Evolutionary conservation across 805 yeast genomes (phyloP).

Genomic region (Wickerhamomyces canadensis): DNA sequence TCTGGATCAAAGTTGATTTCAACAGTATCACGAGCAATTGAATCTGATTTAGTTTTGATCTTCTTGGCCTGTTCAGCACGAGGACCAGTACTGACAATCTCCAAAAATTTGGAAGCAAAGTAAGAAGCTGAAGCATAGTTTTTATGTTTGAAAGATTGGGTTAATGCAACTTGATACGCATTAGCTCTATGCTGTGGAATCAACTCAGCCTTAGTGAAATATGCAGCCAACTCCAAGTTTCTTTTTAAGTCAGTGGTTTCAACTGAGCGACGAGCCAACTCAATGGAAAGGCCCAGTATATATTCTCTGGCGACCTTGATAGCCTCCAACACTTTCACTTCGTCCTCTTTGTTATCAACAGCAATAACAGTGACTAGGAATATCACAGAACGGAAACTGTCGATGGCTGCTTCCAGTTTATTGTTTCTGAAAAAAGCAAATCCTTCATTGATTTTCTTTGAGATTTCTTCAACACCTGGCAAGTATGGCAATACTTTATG

Average conservation of each 20-base stretch:
- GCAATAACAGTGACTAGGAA: slow-evolving; percentile 68
- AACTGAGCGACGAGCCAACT: slow-evolving; percentile 78
- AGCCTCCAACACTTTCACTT: slow-evolving; percentile 65
- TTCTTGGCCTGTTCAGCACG: slow-evolving; percentile 87
- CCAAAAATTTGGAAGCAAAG: slow-evolving; percentile 81
- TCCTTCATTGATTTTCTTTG: slow-evolving; percentile 58
- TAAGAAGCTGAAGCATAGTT: slow-evolving; percentile 84
- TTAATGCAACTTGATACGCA: slow-evolving; percentile 93
- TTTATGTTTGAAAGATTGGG: slow-evolving; percentile 82
- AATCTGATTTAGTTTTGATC: slow-evolving; percentile 74
- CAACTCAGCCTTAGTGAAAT: slow-evolving; percentile 81
- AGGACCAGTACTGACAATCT: slow-evolving; percentile 63
- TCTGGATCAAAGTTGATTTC: slow-evolving; percentile 90
- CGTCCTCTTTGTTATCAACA: slow-evolving; percentile 72
- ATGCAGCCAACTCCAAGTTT: slow-evolving; percentile 91
- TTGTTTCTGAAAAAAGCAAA: slow-evolving; percentile 80
- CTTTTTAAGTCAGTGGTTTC: slow-evolving; percentile 71
- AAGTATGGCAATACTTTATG: slow-evolving; percentile 56
- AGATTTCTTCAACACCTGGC: slow-evolving; percentile 68
- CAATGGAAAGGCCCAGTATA: slow-evolving; percentile 88
- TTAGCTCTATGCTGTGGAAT: slow-evolving; percentile 79
- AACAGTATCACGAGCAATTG: slow-evolving; percentile 76
- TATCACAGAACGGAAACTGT: slow-evolving; percentile 70
- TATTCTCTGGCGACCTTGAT: slow-evolving; percentile 79
- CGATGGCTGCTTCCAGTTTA: slow-evolving; percentile 77